Base-by-base conservation (phyloP, 1,284 basidiomycete genomes). In the Pisolithus thermaeus region DNA sequence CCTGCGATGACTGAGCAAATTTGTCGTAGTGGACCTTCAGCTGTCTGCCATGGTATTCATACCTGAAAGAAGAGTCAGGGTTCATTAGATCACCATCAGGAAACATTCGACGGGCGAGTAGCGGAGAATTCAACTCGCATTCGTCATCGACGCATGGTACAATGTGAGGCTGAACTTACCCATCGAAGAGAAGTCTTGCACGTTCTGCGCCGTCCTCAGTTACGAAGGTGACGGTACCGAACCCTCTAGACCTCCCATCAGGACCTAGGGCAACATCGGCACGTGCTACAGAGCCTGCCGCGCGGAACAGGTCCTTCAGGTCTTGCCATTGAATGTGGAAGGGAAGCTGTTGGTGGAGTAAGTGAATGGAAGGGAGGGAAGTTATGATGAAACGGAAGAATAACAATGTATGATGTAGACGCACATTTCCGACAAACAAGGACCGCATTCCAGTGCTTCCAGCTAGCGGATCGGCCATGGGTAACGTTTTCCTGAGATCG, bases 241-340 rank as follows among this genome's bases (percentile, higher is more conserved):
- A 94, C 28, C 94, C 94, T 68, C 95, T 96, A 37, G 94, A 90
- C 22, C 89, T 80, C 22, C 95, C 95, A 72, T 98, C 94, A n/a
- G 83, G 82, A 51, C 84, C 87, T 59, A 94, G 88, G 64, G 93
- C 92, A 62, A 97, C 88, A 67, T 98, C 95, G 49, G 96, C 93
- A 38, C 96, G 84, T 51, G 96, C 81, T 59, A 97, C 93, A 63
- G 90, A 90, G 20, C 96, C 96, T 32, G 95, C 92, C 42, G 90
- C 83, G 54, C 95, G 84, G 81, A 97, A 97, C 20, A 98, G 76
- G 69, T 98, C 95, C 71, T 98, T 98, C 45, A 98, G 76, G 68
- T 99, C 95, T 70, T 98, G 96, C 96, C 96, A 99, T 73, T 97
- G 94, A 63, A 91, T 90, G 59, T 94, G 89, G 70, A 96, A 90